Evolutionary conservation across 2,329 filamentous ascomycete genomes (phyloP).

Genomic region (Botrytis fabae): DNA sequence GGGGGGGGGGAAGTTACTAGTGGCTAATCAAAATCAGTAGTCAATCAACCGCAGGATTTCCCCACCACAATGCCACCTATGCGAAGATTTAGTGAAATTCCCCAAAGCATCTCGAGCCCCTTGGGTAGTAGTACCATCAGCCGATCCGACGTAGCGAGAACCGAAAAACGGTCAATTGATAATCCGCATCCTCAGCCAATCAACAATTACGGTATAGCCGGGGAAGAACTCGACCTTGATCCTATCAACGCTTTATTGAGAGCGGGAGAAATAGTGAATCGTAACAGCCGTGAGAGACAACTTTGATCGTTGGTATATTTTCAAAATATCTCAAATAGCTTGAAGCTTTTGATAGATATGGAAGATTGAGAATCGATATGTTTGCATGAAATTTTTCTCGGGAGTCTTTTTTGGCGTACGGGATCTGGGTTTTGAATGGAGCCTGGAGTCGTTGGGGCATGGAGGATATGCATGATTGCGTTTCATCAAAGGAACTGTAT

Average conservation of each 20-base stretch:
- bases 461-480: slow-evolving; percentile 13
- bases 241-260: slow-evolving; percentile 59
- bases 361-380: not conserved
- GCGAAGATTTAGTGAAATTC: slow-evolving; percentile 29
- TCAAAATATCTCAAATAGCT: not conserved
- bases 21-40: slow-evolving; percentile 26
- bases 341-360: not conserved
- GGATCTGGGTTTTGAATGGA: slow-evolving; percentile 19
- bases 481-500: slow-evolving; percentile 4
- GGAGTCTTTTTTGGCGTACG: slow-evolving; percentile 21
- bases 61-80: slow-evolving; percentile 34
- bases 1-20: not conserved
- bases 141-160: not conserved
- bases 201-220: slow-evolving; percentile 31
- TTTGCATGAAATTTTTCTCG: slow-evolving; percentile 14
- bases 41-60: slow-evolving; percentile 30
- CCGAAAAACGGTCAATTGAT: slow-evolving; percentile 18
- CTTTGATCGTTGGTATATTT: not conserved
- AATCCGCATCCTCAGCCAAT: slow-evolving; percentile 27
- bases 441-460: slow-evolving; percentile 23
- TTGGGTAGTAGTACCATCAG: not conserved
- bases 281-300: slow-evolving; percentile 36
- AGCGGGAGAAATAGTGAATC: slow-evolving; percentile 60
- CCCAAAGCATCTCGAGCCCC: slow-evolving; percentile 16
- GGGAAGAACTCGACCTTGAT: slow-evolving; percentile 47